A percentile compares a stretch with the other conserved stretches of the same genome.
These are phyloP conservation scores for Speleostelium caveatum DNA, from an alignment of 78 protist species.

Conservation along the genomic window DNA sequence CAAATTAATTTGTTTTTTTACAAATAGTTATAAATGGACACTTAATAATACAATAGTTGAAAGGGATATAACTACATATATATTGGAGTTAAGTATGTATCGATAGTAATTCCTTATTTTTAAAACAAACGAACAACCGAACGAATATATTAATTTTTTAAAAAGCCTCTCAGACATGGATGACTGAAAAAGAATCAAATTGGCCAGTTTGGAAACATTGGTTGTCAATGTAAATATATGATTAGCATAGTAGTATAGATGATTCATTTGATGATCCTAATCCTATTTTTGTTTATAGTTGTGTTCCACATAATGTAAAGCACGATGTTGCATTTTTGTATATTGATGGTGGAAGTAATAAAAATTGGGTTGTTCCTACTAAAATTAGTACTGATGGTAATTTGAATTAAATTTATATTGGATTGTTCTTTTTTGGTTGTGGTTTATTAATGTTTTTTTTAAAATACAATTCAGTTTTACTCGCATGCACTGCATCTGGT, in stretches of 20 bases:
- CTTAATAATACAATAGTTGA: conserved; percentile 36
- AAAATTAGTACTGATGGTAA: background rate
- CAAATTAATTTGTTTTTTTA: background rate
- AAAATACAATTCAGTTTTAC: conserved; percentile 8
- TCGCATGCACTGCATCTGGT: conserved; percentile 63
- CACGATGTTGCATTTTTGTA: conserved; percentile 44
- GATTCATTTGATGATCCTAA: too few species aligned
- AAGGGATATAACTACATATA: conserved; percentile 16
- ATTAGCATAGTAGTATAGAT: background rate
- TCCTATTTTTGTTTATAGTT: conserved; percentile 4
- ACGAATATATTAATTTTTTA: background rate
- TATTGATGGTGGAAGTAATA: conserved; percentile 60
- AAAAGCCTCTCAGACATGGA: conserved; percentile 81
- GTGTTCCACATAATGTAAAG: conserved; percentile 45
- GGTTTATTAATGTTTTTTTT: background rate
- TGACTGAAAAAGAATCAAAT: conserved; percentile 32
- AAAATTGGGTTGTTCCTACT: conserved; percentile 52
- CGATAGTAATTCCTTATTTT: background rate
- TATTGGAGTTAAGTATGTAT: conserved; percentile 64
- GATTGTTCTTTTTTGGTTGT: background rate
- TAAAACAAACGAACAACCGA: background rate
- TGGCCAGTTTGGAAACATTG: conserved; percentile 83
- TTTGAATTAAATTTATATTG: background rate
- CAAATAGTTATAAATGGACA: conserved; percentile 72
- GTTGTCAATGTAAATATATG: conserved; percentile 49